phyloP scores from a whole-genome alignment of 306 rosid species.

The Gleditsia sinensis region DNA sequence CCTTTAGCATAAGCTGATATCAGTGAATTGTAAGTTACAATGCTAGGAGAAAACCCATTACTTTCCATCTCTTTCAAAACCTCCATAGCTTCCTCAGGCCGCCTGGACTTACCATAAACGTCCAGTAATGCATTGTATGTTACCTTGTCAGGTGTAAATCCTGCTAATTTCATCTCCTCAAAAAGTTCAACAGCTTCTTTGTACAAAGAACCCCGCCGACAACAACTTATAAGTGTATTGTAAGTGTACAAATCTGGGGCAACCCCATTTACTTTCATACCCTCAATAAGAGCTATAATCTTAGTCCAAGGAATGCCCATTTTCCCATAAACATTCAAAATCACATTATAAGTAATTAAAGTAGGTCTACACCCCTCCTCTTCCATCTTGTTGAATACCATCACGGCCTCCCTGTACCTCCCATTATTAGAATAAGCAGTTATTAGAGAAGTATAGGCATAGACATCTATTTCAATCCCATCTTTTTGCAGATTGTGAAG shows the following conservation, averaged over 20 bases:
- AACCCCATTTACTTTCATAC: conserved; percentile 63
- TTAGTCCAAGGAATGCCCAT: conserved; percentile 92
- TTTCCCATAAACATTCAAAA: conserved; percentile 84
- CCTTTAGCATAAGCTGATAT: conserved; percentile 81
- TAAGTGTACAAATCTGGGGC: conserved; percentile 83
- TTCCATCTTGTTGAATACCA: conserved; percentile 68
- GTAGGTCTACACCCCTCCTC: conserved; percentile 74
- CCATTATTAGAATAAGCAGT: conserved; percentile 71
- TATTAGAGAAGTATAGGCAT: conserved; percentile 80
- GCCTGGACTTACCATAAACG: conserved; percentile 89
- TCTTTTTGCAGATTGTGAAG: conserved; percentile 52
- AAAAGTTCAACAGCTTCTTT: conserved; percentile 69
- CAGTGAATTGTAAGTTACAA: conserved; percentile 77
- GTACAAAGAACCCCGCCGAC: conserved; percentile 74
- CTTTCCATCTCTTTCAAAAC: conserved; percentile 81
- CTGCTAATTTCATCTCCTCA: conserved; percentile 58
- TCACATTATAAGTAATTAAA: conserved; percentile 74
- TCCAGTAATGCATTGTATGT: conserved; percentile 83
- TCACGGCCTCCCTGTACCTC: conserved; percentile 71
- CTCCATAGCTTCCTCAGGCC: conserved; percentile 76
- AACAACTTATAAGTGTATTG: conserved; percentile 77
- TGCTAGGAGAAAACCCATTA: conserved; percentile 62
- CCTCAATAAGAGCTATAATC: conserved; percentile 49
- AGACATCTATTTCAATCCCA: conserved; percentile 69
- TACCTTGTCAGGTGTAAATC: conserved; percentile 76